Base-by-base conservation (phyloP, 192 early-diverging fungal genomes). In the Coemansia brasiliensis region DNA sequence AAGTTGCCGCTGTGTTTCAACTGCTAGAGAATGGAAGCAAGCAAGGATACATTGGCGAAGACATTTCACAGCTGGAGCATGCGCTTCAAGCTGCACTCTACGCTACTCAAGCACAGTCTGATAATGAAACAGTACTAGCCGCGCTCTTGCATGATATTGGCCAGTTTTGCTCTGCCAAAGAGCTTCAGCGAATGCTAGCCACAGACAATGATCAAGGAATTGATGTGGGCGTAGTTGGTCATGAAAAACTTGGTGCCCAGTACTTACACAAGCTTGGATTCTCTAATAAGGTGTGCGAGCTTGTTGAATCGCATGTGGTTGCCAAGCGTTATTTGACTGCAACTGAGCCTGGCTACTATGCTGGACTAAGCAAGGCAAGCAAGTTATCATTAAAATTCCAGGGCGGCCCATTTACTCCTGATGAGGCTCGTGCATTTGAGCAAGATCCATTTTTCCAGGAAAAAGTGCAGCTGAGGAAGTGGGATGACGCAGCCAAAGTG, bases 261-360 rank as follows among this genome's bases (percentile, higher is more conserved):
- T 85, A 83, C n/a, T 55, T 85, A 42, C 62, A 66, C 39, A 71
- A 65, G 35, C 58, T 85, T 4, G 84, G 84, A 12, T 84, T 85
- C 45, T 74, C 83, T 1, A 44, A 76, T 39, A 81, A 82, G 49
- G 65, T 84, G 16, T 64, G 78, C 9, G 57, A 69, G 22, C 60
- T 85, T 21, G 81, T 85, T 2, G 84, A 79, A 43, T 74, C 82
- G 2, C 84, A 84, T 50, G 83, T 84, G 6, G 59, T 77, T 25
- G 84, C 75, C 39, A 85, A 84, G 67, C 66, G 81, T n/a, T 84
- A 85, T 45, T 61, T 85, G n/a, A 79, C 80, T n/a, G 67, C 74
- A 2, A 67, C 66, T 39, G 63, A 82, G 25, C 65, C 54, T 8
- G 40, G 69, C 17, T 85, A 85, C 42, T 77, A 74, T 41, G 69